Evolutionary conservation across 2,329 filamentous ascomycete genomes (phyloP), one percentile per base, ranked within the genome.

Genomic region (Cercospora zeae-maydis): DNA sequence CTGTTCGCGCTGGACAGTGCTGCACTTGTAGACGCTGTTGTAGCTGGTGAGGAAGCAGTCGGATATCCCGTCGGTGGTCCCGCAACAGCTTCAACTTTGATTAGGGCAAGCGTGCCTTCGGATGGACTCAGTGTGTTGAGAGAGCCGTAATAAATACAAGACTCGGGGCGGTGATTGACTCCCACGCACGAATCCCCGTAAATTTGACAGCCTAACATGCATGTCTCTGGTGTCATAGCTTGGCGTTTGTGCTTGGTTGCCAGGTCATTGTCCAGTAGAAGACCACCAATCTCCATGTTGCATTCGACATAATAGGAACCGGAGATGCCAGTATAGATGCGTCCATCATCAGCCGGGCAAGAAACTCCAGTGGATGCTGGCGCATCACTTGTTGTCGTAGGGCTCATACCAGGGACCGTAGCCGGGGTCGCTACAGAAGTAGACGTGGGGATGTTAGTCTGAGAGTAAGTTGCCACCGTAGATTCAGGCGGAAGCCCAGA

Each of bases 401-500:
- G 42, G 53, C 53, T 56, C n/a, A 16, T 42, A 1, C 13, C 13
- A 14, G 33, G 11, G 21, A 11, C 21, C 53, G 33, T 24, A 6
- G 34, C 21, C 14, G 53, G 21, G 24, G 6, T 27, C 24, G 24
- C 24, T 27, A 3, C 24, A 27, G 24, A 27, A 27, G 24, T 27
- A 27, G 24, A 27, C 24, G 24, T 27, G 24, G 24, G 24, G 6
- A 27, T 6, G 6, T 27, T 3, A 39, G 36, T 16, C 36, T 13
- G n/a, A 39, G 36, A 39, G 8, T 16, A 13, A 16, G 58, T 53
- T 16, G 58, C 42, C n/a, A 42, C 49, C 1, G 45, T 53, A 34
- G 57, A 62, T 34, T 30, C 59, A 10, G 59, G 59, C n/a, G 59
- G 59, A 39, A 52, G 53, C 16, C 36, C 37, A 36, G 59, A 52